These are phyloP conservation scores for Mortierella antarctica DNA, from an alignment of 192 early-diverging fungal genomes.

Conservation along the genomic window DNA sequence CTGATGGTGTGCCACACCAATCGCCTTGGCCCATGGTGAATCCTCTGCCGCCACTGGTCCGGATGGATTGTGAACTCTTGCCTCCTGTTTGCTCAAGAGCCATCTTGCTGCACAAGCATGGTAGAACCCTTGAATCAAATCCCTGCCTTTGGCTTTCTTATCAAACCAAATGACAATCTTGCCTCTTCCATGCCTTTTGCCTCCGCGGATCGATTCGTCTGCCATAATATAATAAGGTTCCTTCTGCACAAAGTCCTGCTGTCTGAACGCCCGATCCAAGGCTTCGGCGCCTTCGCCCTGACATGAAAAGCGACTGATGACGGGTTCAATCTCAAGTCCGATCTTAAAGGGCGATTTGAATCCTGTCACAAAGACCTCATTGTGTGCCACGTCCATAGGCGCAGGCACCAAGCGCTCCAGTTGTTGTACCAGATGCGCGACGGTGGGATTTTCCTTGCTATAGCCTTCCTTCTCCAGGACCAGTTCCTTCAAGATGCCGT, in stretches of 20 bases:
- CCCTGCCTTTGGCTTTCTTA: conserved; percentile 55
- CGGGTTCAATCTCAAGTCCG: conserved; percentile 62
- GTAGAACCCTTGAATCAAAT: conserved; percentile 72
- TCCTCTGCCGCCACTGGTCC: neutral
- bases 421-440: neutral
- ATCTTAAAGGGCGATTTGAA: conserved; percentile 59
- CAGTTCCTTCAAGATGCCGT: conserved; percentile 34
- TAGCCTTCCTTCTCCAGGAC: neutral
- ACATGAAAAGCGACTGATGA: conserved; percentile 35
- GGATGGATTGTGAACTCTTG: neutral
- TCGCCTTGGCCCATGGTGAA: conserved; percentile 25
- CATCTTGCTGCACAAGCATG: conserved; percentile 66
- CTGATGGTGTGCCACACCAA: conserved; percentile 42
- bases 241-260: conserved; percentile 38
- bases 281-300: conserved; percentile 10
- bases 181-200: conserved; percentile 2
- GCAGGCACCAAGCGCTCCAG: conserved; percentile 31
- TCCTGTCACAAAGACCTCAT: conserved; percentile 60
- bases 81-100: conserved; percentile 19
- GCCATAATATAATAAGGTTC: conserved; percentile 54
- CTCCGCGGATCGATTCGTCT: conserved; percentile 10
- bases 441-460: neutral
- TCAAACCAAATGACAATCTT: conserved; percentile 69
- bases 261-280: conserved; percentile 33
- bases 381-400: conserved; percentile 49